These are phyloP conservation scores for Peribolospora baueri DNA, from an alignment of 768 basidiomycete genomes.

Conservation along the genomic window DNA sequence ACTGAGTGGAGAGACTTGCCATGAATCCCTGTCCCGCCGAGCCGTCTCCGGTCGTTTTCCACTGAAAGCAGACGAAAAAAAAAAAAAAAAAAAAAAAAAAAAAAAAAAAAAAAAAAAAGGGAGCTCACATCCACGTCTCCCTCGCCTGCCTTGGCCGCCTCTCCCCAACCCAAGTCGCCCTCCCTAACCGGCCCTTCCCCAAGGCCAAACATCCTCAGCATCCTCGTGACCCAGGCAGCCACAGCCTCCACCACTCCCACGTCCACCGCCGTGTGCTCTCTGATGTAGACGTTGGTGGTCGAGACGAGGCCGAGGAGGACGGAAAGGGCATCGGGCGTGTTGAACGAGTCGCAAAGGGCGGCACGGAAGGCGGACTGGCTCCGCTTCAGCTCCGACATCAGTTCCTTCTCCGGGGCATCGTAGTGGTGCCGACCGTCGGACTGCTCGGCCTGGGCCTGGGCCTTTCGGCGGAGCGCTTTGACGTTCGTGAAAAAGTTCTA, in stretches of 20 bases:
- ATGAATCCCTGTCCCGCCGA: slow-evolving; percentile 7
- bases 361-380: slow-evolving; percentile 54
- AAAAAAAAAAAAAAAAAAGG: neutral
- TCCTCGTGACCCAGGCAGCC: slow-evolving; percentile 26
- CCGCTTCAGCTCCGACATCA: slow-evolving; percentile 38
- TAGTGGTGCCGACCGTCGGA: slow-evolving; percentile 23
- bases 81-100: neutral
- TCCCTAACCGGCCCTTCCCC: slow-evolving; percentile 32
- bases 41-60: slow-evolving; percentile 91
- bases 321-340: slow-evolving; percentile 62
- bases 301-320: slow-evolving; percentile 59
- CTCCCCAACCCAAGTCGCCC: slow-evolving; percentile 54
- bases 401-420: slow-evolving; percentile 34
- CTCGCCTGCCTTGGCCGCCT: slow-evolving; percentile 16
- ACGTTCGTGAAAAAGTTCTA: slow-evolving; percentile 85
- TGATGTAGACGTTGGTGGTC: slow-evolving; percentile 63
- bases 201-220: slow-evolving; percentile 27
- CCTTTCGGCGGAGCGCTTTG: slow-evolving; percentile 50
- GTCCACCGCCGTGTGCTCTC: slow-evolving; percentile 18
- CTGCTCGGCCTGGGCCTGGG: slow-evolving; percentile 11
- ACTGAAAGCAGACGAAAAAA: slow-evolving; percentile 28
- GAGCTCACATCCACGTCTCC: slow-evolving; percentile 21
- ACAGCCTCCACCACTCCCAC: slow-evolving; percentile 36
- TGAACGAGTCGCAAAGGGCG: slow-evolving; percentile 89
- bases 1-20: neutral